Conservation (phyloP, 768 basidiomycete genomes). For the Tricholoma matsutake region DNA sequence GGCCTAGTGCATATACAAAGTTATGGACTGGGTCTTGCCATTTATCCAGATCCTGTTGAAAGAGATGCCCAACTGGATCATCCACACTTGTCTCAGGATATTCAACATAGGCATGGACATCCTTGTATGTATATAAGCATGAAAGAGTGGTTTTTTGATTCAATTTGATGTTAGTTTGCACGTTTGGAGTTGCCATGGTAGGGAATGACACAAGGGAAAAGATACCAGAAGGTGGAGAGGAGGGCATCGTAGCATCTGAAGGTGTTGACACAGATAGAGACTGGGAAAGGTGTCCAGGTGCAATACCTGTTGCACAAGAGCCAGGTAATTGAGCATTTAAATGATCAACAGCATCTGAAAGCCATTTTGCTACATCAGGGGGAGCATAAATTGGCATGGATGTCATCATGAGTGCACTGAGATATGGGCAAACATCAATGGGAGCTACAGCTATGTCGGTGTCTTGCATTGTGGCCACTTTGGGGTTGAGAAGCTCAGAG, state of each 20-base stretch:
- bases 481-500: neutral
- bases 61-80: conserved; percentile 12
- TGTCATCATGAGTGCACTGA: neutral
- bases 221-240: neutral
- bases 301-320: neutral
- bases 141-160: conserved; percentile 11
- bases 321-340: neutral
- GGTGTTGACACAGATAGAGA: neutral
- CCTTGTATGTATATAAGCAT: conserved; percentile 8
- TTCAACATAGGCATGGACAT: conserved; percentile 7
- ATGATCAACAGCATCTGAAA: neutral
- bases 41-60: conserved; percentile 7
- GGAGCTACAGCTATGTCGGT: neutral
- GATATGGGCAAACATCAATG: neutral
- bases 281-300: too few relatives aligned
- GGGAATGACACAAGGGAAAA: neutral
- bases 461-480: neutral
- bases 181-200: neutral
- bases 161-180: conserved; percentile 2
- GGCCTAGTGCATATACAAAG: conserved; percentile 14
- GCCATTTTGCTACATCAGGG: neutral
- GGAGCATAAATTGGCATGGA: neutral
- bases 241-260: neutral
- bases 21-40: conserved; percentile 11
- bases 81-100: conserved; percentile 13